Conservation (phyloP, 495 filamentous ascomycete species). For the Viridothelium virens region DNA sequence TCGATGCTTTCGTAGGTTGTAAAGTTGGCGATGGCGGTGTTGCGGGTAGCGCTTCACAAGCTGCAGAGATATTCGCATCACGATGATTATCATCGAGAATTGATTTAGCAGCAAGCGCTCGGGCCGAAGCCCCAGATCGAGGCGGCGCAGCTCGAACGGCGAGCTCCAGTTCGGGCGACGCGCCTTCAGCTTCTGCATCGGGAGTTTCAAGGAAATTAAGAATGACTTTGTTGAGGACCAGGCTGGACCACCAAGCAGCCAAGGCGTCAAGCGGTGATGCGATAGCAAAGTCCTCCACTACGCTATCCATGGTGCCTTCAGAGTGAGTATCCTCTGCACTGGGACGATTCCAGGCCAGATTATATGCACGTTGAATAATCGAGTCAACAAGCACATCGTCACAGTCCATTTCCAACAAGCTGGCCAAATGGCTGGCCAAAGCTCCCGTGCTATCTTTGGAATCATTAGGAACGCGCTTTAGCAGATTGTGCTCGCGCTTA, state of each 20-base stretch:
- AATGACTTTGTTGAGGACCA: slow-evolving; percentile 64
- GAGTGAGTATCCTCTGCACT: slow-evolving; percentile 56
- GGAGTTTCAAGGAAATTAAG: slow-evolving; percentile 47
- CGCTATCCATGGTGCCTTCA: slow-evolving; percentile 69
- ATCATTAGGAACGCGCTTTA: slow-evolving; percentile 27
- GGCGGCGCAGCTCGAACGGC: slow-evolving; percentile 71
- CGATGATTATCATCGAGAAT: slow-evolving; percentile 49
- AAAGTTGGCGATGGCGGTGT: slow-evolving; percentile 33
- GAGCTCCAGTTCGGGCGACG: slow-evolving; percentile 49
- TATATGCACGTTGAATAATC: slow-evolving; percentile 80
- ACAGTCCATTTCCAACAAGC: slow-evolving; percentile 65
- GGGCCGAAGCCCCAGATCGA: slow-evolving; percentile 63
- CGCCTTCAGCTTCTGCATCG: slow-evolving; percentile 41
- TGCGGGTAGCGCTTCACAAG: slow-evolving; percentile 43
- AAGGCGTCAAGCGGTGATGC: slow-evolving; percentile 82
- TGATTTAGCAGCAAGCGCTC: slow-evolving; percentile 68
- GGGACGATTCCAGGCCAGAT: slow-evolving; percentile 79
- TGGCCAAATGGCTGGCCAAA: slow-evolving; percentile 67
- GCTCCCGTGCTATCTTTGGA: slow-evolving; percentile 48
- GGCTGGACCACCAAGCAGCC: slow-evolving; percentile 81
- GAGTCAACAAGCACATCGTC: slow-evolving; percentile 68
- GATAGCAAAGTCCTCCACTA: slow-evolving; percentile 80
- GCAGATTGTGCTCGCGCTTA: slow-evolving; percentile 48
- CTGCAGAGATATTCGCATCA: slow-evolving; percentile 47
- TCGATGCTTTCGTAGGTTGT: neutral